Percentiles rank a stretch among this genome's conserved stretches.
Conservation (phyloP, 306 rosid genomes). For the Prunus mume region DNA sequence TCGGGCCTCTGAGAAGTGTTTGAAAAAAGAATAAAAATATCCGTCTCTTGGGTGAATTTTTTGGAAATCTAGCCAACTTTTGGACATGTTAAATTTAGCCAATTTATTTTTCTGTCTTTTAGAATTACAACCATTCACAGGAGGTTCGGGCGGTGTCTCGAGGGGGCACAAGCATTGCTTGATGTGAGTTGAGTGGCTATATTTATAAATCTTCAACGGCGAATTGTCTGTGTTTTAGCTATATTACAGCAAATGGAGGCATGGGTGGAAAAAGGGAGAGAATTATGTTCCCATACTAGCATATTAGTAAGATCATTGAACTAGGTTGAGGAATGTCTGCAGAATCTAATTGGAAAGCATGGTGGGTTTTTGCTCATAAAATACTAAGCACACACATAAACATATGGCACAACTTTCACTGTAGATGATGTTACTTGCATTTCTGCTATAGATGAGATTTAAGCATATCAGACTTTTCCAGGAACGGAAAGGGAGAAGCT, state of each 20-base stretch:
- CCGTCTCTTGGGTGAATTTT: too few relatives aligned
- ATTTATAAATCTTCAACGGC: too few relatives aligned
- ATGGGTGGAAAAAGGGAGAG: neutral
- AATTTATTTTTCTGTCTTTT: too few relatives aligned
- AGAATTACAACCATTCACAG: too few relatives aligned
- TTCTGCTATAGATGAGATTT: neutral
- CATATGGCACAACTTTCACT: neutral
- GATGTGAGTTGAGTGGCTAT: too few relatives aligned
- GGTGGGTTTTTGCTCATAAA: neutral
- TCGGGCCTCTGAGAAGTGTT: slow-evolving; percentile 28
- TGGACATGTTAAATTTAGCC: too few relatives aligned
- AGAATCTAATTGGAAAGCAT: neutral
- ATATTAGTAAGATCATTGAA: neutral
- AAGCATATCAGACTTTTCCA: slow-evolving; percentile 31
- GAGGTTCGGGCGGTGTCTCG: too few relatives aligned
- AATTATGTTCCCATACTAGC: neutral
- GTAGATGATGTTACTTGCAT: neutral
- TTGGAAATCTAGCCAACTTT: too few relatives aligned
- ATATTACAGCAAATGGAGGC: neutral
- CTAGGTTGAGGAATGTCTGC: neutral
- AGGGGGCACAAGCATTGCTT: too few relatives aligned
- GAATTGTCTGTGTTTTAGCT: too few relatives aligned
- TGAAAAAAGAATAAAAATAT: neutral
- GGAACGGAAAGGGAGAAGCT: slow-evolving; percentile 26
- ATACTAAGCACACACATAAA: neutral